Conservation (phyloP, 352 stramenopile species). For the Hyaloperonospora brassicae region DNA sequence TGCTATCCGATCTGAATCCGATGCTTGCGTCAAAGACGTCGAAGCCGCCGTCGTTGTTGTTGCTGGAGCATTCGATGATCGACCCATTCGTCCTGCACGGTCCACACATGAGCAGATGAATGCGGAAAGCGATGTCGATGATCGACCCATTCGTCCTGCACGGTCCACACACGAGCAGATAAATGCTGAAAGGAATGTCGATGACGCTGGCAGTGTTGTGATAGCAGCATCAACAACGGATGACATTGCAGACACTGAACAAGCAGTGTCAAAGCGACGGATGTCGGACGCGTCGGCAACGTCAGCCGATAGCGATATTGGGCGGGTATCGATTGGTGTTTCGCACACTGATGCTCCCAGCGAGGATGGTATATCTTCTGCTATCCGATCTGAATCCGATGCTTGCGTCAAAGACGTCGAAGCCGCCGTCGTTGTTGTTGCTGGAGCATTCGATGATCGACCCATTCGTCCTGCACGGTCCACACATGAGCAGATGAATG, state of each 20-base stretch:
- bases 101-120: not conserved
- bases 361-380: not conserved
- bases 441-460: conserved; percentile 10
- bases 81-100: conserved; percentile 9
- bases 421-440: not conserved
- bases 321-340: not conserved
- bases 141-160: not conserved
- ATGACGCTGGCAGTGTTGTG: not conserved
- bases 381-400: not conserved
- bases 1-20: not conserved
- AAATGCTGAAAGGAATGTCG: not conserved
- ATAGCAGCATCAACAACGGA: too few species aligned
- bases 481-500: not conserved
- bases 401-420: not conserved
- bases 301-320: not conserved
- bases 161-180: not conserved
- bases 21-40: not conserved
- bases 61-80: conserved; percentile 10
- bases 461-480: conserved; percentile 7
- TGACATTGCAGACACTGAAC: too few species aligned
- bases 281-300: too few species aligned
- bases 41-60: not conserved
- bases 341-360: not conserved
- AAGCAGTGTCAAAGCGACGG: too few species aligned
- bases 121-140: not conserved